phyloP scores from a whole-genome alignment of 768 basidiomycete species.

The Roridomyces roridus region DNA sequence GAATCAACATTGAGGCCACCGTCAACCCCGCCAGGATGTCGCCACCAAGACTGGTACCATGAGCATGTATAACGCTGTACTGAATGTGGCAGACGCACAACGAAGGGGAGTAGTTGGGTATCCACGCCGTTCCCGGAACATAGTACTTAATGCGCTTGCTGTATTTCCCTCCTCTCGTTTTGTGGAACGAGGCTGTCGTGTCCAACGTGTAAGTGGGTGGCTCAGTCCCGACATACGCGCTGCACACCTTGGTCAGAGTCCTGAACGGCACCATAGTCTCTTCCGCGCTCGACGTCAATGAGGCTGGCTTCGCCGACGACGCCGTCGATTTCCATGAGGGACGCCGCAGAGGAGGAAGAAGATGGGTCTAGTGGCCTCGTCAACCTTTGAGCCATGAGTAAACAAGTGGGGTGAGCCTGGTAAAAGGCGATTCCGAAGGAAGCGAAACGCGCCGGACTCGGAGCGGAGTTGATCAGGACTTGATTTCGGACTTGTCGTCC shows the following conservation, averaged over 20 bases:
- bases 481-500: no score
- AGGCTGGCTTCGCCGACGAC: constrained; percentile 18
- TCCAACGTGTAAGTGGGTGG: not conserved
- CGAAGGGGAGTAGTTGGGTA: constrained; percentile 75
- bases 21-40: constrained; percentile 89
- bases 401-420: not conserved
- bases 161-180: constrained; percentile 37
- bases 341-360: constrained; percentile 21
- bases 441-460: no score
- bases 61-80: not conserved
- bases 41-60: constrained; percentile 53
- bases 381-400: constrained; percentile 8
- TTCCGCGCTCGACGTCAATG: constrained; percentile 23
- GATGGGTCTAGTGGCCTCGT: constrained; percentile 14
- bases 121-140: constrained; percentile 79
- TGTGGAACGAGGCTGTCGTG: constrained; percentile 22
- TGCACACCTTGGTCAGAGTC: constrained; percentile 23
- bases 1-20: constrained; percentile 83
- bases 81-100: constrained; percentile 51
- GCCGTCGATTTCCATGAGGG: constrained; percentile 45
- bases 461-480: no score
- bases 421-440: no score
- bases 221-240: not conserved
- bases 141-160: constrained; percentile 71
- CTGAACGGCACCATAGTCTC: constrained; percentile 8